A percentile compares a stretch with the other conserved stretches of the same genome.
Conservation (phyloP, 345 rosid species). For the Punica granatum region DNA sequence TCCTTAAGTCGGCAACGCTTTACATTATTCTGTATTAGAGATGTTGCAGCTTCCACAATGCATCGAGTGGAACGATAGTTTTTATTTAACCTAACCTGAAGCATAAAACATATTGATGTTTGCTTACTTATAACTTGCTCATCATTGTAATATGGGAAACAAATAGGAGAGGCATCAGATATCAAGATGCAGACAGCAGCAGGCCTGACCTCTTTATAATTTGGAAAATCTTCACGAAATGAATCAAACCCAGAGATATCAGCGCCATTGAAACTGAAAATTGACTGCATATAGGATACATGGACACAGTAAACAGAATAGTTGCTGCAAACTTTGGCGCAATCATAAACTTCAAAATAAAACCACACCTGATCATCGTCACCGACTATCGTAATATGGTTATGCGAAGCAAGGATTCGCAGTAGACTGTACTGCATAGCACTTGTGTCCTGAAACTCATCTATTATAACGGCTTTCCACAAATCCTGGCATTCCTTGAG, state of each 20-base stretch:
- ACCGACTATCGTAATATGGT: constrained; percentile 68
- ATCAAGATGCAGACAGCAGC: constrained; percentile 2
- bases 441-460: constrained; percentile 97
- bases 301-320: neutral
- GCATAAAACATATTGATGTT: constrained; percentile 13
- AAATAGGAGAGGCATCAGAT: constrained; percentile 5
- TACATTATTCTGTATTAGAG: constrained; percentile 64
- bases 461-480: constrained; percentile 84
- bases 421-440: constrained; percentile 77
- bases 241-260: constrained; percentile 85
- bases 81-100: constrained; percentile 69
- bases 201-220: constrained; percentile 59
- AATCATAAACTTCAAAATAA: neutral
- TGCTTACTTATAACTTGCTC: neutral
- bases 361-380: constrained; percentile 87
- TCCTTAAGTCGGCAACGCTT: constrained; percentile 61
- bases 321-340: neutral
- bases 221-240: constrained; percentile 73
- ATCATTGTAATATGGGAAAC: neutral
- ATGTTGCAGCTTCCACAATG: constrained; percentile 89
- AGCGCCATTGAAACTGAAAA: constrained; percentile 92
- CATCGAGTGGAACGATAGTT: constrained; percentile 82
- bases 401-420: constrained; percentile 64
- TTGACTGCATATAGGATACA: constrained; percentile 49
- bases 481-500: constrained; percentile 61